Evolutionary conservation across 176 grass and related monocot species (phyloP), one percentile per base, ranked within the genome.

Genomic region (Chloris gayana): DNA sequence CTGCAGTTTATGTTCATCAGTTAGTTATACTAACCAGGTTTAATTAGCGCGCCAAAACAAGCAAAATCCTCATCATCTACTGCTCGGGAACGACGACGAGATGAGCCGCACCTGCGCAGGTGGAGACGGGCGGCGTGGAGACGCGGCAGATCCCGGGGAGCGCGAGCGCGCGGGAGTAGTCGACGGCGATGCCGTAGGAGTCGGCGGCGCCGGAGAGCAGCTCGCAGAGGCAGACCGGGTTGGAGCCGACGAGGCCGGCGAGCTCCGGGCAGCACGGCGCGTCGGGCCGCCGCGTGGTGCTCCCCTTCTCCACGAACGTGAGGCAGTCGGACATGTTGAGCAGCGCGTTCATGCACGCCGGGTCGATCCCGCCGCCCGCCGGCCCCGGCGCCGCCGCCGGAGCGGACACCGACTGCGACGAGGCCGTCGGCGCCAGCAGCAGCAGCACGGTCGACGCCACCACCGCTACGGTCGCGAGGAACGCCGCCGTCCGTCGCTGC

Each of bases 291-390:
- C 76, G 81, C 60, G 68, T 41, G 7, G 70, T 75, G 91, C 94
- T 97, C 34, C 94, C 94, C 31, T 64, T 53, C 72, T 56, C 50
- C 24, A 94, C 94, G 88, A 94, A 97, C 75, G 91, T 29, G 67
- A 97, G 86, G 76, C 94, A 97, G 72, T 86, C 83, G 4, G 94
- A 83, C 80, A 92, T 77, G 89, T 97, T 97, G n/a, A 94, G 53
- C 80, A 90, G 69, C 82, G 76, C 69, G 34, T 30, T 86, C 49
- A 80, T 45, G 88, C 94, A 97, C 45, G 89, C 83, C 42, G 72
- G 14, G 70, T 73, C 65, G 10, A 75, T 27, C 30, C 54, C 58
- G 19, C 75, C 75, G 4, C 63, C 74, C 4, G 70, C 61, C 0
- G 89, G 79, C 2, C 46, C 78, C 1, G 94, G 84, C 44, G 87